Evolutionary conservation across 768 basidiomycete species (phyloP), one percentile per base, ranked within the genome.

Genomic region (Calocybe gangraenosa): DNA sequence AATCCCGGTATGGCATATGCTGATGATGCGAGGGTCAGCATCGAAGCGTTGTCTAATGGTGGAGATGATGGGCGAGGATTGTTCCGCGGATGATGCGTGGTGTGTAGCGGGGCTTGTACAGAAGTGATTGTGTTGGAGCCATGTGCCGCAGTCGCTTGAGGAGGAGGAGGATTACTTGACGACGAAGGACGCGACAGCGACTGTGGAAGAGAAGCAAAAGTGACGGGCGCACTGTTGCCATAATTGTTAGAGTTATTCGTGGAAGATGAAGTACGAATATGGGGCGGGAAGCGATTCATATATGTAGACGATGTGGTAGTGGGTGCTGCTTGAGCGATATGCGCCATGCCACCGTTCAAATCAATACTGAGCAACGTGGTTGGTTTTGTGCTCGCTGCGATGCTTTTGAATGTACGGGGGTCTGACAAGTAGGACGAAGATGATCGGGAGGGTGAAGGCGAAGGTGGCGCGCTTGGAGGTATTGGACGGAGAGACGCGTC

Each of bases 331-430:
- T 95, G 88, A 5, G 92, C 92, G 54, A 95, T 95, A 63, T 95
- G 92, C 0, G 87, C 92, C 74, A 92, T 83, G 10, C 87, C 87
- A 6, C 82, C 79, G 36, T 76, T 79, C 19, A 92, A 62, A 57
- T 97, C 94, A 50, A 95, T 79, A 54, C 88, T 92, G n/a, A 96
- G 71, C 19, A 97, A 65, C 0, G 94, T 98, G 4, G 94, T 98
- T 2, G 92, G 94, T 63, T 96, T 96, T 10, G 94, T 98, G 56
- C 87, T 90, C 5, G 87, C 89, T 20, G 85, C 80, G 57, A 85
- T 83, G 58, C 87, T 89, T 56, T 79, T 76, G 65, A 92, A 90
- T 0, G 88, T 91, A 43, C 83, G 78, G 13, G 88, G 78, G 55
- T 88, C 78, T 4, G 90, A 90, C 20, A 90, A 75, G 63, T 89